Conservation (phyloP, 1,284 basidiomycete species). For the Porogramme epimiltina region DNA sequence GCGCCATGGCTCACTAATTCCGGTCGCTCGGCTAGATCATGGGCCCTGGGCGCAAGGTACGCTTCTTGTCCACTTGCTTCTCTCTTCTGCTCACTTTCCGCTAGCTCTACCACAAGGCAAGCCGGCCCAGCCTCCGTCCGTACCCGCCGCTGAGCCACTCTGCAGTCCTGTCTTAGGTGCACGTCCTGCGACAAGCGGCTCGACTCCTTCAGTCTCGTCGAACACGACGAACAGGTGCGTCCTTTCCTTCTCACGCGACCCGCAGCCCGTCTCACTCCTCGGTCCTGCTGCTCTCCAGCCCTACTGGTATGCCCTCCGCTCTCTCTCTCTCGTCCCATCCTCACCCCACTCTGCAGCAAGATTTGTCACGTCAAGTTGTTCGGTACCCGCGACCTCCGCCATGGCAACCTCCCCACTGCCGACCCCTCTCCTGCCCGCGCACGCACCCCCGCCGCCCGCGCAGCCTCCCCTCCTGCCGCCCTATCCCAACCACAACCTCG, state of each 20-base stretch:
- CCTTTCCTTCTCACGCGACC: slow-evolving; percentile 1
- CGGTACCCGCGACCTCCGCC: slow-evolving; percentile 71
- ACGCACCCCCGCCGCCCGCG: slow-evolving; percentile 26
- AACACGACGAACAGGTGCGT: slow-evolving; percentile 74
- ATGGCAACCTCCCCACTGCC: slow-evolving; percentile 67
- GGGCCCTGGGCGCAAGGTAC: slow-evolving; percentile 79
- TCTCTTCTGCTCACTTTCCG: slow-evolving; percentile 1
- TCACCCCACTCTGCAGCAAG: slow-evolving; percentile 52
- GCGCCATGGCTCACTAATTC: slow-evolving; percentile 3
- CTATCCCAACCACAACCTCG: slow-evolving; percentile 28
- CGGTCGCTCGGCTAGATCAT: slow-evolving; percentile 52
- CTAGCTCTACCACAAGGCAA: slow-evolving; percentile 80
- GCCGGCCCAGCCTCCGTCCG: background rate
- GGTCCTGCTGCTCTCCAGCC: slow-evolving; percentile 51
- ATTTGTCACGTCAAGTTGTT: slow-evolving; percentile 73
- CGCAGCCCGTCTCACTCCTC: background rate
- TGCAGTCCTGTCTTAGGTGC: slow-evolving; percentile 72
- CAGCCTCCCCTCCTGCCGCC: slow-evolving; percentile 13
- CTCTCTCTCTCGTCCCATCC: background rate
- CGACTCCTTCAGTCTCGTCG: slow-evolving; percentile 71
- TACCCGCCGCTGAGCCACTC: slow-evolving; percentile 2
- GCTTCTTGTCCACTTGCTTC: slow-evolving; percentile 18
- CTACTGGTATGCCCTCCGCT: slow-evolving; percentile 54
- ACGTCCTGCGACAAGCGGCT: slow-evolving; percentile 70
- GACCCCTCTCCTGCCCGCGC: slow-evolving; percentile 30